Evolutionary conservation across 1,284 basidiomycete genomes (phyloP).

Genomic region (Irpex sp.): DNA sequence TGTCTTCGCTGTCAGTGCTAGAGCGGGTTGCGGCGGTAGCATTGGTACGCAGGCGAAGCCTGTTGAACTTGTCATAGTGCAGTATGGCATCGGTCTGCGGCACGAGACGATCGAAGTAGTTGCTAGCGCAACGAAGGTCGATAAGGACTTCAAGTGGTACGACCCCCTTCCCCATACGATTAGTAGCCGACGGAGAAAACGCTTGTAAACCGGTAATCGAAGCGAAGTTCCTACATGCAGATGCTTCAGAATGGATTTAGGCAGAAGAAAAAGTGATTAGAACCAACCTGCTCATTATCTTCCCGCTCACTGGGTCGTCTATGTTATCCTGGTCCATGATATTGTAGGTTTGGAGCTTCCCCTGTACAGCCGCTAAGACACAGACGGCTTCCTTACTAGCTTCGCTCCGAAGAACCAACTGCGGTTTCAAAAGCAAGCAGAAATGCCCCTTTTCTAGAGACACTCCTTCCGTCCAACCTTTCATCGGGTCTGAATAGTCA

Average conservation of each 20-base stretch:
- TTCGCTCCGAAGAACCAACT: slow-evolving; percentile 79
- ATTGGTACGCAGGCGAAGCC: slow-evolving; percentile 78
- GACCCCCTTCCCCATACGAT: slow-evolving; percentile 39
- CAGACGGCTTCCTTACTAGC: slow-evolving; percentile 61
- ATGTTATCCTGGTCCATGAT: slow-evolving; percentile 79
- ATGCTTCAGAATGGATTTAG: neutral
- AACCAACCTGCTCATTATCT: slow-evolving; percentile 79
- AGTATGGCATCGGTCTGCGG: slow-evolving; percentile 86
- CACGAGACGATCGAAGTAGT: slow-evolving; percentile 85
- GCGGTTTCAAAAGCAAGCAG: slow-evolving; percentile 87
- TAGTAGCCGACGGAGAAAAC: slow-evolving; percentile 69
- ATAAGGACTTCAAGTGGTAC: slow-evolving; percentile 90
- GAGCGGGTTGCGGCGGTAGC: slow-evolving; percentile 44
- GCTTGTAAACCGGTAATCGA: slow-evolving; percentile 71
- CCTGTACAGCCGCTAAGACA: slow-evolving; percentile 80
- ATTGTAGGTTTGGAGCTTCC: slow-evolving; percentile 77
- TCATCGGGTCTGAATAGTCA: slow-evolving; percentile 48
- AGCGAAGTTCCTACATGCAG: slow-evolving; percentile 24
- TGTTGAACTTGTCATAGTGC: slow-evolving; percentile 95
- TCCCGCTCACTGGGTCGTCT: slow-evolving; percentile 84
- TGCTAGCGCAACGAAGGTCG: slow-evolving; percentile 79
- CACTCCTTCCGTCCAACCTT: slow-evolving; percentile 70
- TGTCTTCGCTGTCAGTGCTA: slow-evolving; percentile 28
- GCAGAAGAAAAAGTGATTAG: neutral
- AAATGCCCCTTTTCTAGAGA: slow-evolving; percentile 70